These are phyloP conservation scores for Candida yuanshanica DNA, from an alignment of 805 yeast genomes.

Conservation along the genomic window DNA sequence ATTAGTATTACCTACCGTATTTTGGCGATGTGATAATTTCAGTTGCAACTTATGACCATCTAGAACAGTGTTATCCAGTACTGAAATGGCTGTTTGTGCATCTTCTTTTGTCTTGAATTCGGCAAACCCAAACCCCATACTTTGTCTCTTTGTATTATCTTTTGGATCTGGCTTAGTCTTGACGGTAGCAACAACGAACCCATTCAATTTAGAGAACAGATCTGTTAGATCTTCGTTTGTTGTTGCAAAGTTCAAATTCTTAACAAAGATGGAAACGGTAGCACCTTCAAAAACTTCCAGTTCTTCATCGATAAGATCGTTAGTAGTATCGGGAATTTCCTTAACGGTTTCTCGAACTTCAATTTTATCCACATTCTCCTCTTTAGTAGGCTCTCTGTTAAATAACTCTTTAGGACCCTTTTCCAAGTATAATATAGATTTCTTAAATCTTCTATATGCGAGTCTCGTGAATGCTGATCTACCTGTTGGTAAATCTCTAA, in stretches of 20 bases:
- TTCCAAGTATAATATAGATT: constrained; percentile 82
- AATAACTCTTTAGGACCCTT: constrained; percentile 88
- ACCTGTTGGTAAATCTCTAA: constrained; percentile 74
- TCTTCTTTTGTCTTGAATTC: constrained; percentile 77
- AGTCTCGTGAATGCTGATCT: constrained; percentile 85
- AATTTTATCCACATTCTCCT: constrained; percentile 21
- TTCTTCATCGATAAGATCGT: constrained; percentile 29
- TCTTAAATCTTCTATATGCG: constrained; percentile 83
- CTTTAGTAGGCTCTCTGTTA: constrained; percentile 44
- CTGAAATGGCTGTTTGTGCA: constrained; percentile 69
- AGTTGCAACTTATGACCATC: constrained; percentile 90
- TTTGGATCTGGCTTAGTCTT: constrained; percentile 87
- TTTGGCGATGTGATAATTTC: constrained; percentile 79
- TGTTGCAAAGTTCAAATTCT: constrained; percentile 86
- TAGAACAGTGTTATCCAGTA: constrained; percentile 68
- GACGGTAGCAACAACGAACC: constrained; percentile 77
- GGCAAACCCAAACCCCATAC: constrained; percentile 98
- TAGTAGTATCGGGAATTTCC: constrained; percentile 21
- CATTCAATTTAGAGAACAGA: constrained; percentile 64
- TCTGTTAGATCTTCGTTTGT: constrained; percentile 49
- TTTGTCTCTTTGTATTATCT: constrained; percentile 54
- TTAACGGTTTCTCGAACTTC: constrained; percentile 25
- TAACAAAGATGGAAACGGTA: constrained; percentile 83
- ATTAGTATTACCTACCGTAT: constrained; percentile 27
- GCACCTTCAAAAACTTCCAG: constrained; percentile 53